Evolutionary conservation across 305 asterid genomes (phyloP).

Genomic region (Ajuga reptans): DNA sequence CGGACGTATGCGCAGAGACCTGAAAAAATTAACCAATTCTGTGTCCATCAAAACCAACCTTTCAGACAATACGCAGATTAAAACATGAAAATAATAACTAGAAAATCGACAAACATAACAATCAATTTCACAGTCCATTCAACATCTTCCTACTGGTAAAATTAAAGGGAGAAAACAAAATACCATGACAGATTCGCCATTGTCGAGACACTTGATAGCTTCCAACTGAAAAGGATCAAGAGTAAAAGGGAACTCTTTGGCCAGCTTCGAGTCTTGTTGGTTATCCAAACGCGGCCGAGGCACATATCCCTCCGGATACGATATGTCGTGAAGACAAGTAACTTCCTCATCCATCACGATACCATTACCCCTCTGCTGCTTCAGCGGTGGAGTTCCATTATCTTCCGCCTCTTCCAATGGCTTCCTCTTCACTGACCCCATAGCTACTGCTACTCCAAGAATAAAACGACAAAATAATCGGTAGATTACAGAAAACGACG

Average conservation of each 20-base stretch:
- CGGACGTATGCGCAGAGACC: constrained; percentile 98
- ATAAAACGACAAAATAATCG: not conserved
- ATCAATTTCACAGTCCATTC: not conserved
- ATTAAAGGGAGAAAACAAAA: not conserved
- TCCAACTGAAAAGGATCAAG: constrained; percentile 89
- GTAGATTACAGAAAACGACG: not conserved
- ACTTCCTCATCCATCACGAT: constrained; percentile 40
- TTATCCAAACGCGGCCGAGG: constrained; percentile 26
- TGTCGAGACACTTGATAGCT: constrained; percentile 69
- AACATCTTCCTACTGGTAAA: not conserved
- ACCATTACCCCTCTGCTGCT: constrained; percentile 43
- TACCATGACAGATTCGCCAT: constrained; percentile 91
- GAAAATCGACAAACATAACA: not conserved
- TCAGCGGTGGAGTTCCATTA: constrained; percentile 35
- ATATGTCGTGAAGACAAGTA: constrained; percentile 69
- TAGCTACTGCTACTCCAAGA: constrained; percentile 16
- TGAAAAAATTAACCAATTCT: constrained; percentile 22
- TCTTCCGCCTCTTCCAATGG: constrained; percentile 39
- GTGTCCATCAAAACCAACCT: constrained; percentile 4
- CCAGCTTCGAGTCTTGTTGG: constrained; percentile 42
- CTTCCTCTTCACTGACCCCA: constrained; percentile 79
- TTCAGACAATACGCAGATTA: not conserved
- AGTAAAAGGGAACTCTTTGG: constrained; percentile 67
- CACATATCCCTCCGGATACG: constrained; percentile 71
- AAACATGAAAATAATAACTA: not conserved